Evolutionary conservation across 768 basidiomycete genomes (phyloP).

Genomic region (Macrolepiota fuliginosa): DNA sequence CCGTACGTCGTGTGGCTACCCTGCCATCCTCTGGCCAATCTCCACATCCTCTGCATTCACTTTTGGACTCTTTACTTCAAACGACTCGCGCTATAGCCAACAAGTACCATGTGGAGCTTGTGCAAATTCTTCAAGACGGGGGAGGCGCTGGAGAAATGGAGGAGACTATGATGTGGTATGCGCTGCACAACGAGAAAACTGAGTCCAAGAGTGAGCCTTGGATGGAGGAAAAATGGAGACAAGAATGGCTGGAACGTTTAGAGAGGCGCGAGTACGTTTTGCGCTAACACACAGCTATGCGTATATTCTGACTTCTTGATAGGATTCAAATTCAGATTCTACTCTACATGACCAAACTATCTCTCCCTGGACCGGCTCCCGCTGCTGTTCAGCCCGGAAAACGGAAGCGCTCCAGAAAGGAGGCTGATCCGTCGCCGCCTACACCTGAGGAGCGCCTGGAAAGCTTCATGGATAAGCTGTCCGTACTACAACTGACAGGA

Average conservation of each 20-base stretch:
- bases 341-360: constrained; percentile 62
- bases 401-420: constrained; percentile 26
- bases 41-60: constrained; percentile 54
- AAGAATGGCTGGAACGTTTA: constrained; percentile 59
- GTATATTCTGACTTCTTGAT: background rate
- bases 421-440: constrained; percentile 18
- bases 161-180: constrained; percentile 78
- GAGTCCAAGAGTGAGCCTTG: constrained; percentile 29
- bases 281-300: background rate
- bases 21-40: constrained; percentile 26
- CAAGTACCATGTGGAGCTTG: constrained; percentile 68
- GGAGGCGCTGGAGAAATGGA: constrained; percentile 64
- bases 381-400: constrained; percentile 23
- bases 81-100: constrained; percentile 49
- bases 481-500: constrained; percentile 70
- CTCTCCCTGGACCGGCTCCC: constrained; percentile 47
- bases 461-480: constrained; percentile 75
- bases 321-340: constrained; percentile 79
- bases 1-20: constrained; percentile 48
- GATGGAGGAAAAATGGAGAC: constrained; percentile 53
- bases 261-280: constrained; percentile 64
- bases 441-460: constrained; percentile 56
- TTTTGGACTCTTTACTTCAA: constrained; percentile 62
- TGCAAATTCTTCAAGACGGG: constrained; percentile 53
- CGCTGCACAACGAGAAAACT: constrained; percentile 56